phyloP scores from a whole-genome alignment of 352 stramenopile species.

The Pythium guiyangense region DNA sequence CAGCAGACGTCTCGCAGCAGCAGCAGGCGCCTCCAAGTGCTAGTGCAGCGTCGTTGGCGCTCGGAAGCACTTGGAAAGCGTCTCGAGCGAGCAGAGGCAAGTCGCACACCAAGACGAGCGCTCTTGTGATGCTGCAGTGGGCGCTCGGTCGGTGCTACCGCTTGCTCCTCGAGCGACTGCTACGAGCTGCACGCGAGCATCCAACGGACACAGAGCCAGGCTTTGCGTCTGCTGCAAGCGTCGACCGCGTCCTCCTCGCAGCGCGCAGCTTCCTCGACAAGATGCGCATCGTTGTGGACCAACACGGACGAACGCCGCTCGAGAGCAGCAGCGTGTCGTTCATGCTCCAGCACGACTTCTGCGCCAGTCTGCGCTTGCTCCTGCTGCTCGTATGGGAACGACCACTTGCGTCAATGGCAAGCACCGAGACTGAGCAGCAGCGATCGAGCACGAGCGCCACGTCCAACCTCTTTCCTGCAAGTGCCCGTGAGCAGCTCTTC shows the following conservation, averaged over 20 bases:
- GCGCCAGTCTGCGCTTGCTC: constrained; percentile 26
- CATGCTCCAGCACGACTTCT: constrained; percentile 71
- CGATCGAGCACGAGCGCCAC: too few relatives aligned
- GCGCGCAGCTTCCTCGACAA: constrained; percentile 22
- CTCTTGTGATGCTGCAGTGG: constrained; percentile 43
- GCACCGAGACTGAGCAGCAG: not conserved
- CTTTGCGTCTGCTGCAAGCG: not conserved
- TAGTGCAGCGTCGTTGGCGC: not conserved
- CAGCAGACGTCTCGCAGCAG: not conserved
- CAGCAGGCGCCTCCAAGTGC: too few relatives aligned
- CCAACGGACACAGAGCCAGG: not conserved
- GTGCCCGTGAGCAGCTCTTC: constrained; percentile 20
- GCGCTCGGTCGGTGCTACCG: constrained; percentile 51
- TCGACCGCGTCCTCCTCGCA: constrained; percentile 14
- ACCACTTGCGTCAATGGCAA: not conserved
- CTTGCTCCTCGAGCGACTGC: constrained; percentile 31
- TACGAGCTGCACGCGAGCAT: not conserved
- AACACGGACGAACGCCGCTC: not conserved
- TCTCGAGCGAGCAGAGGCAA: constrained; percentile 12
- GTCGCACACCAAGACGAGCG: constrained; percentile 2
- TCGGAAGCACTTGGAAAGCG: constrained; percentile 9
- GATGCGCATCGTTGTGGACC: constrained; percentile 20
- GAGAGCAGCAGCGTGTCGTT: constrained; percentile 27
- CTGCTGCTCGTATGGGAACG: not conserved
- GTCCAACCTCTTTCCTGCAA: constrained; percentile 4